Evolutionary conservation across 1,284 basidiomycete species (phyloP).

Genomic region (Tilletia setariae): DNA sequence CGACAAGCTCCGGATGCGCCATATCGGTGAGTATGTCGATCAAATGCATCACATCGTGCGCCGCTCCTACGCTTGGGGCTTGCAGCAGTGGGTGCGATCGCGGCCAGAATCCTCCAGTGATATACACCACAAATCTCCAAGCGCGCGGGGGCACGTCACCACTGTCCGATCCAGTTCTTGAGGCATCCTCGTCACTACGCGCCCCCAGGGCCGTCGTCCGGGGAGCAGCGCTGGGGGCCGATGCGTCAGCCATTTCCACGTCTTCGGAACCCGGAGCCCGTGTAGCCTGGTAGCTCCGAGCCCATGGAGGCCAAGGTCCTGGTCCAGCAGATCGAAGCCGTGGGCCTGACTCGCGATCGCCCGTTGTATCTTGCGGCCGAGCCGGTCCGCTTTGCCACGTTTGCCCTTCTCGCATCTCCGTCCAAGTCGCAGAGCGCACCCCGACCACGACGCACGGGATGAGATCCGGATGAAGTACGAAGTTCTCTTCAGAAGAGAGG

Average conservation of each 20-base stretch:
- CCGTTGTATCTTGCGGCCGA: no score
- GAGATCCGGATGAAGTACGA: conserved; percentile 10
- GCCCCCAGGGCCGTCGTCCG: background rate
- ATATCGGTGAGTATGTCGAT: conserved; percentile 1
- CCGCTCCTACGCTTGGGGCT: background rate
- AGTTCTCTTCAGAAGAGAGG: background rate
- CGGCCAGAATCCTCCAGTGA: conserved; percentile 8
- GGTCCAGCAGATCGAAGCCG: background rate
- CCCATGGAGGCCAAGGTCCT: background rate
- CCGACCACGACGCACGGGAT: conserved; percentile 10
- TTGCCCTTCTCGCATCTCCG: no score
- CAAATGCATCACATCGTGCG: conserved; percentile 2
- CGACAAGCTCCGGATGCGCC: background rate
- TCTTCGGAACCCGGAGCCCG: background rate
- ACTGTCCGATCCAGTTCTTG: no score
- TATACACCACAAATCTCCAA: conserved; percentile 1
- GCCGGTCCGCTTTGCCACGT: background rate
- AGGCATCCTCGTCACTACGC: background rate
- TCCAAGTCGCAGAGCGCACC: background rate
- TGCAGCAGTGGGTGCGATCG: conserved; percentile 9
- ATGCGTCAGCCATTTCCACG: no score
- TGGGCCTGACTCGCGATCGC: no score
- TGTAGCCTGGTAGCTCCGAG: background rate
- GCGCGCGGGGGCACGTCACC: background rate
- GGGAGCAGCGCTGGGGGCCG: no score